phyloP scores from a whole-genome alignment of 164 flowering plant genomes.

The Kalanchoe fedtschenkoi region DNA sequence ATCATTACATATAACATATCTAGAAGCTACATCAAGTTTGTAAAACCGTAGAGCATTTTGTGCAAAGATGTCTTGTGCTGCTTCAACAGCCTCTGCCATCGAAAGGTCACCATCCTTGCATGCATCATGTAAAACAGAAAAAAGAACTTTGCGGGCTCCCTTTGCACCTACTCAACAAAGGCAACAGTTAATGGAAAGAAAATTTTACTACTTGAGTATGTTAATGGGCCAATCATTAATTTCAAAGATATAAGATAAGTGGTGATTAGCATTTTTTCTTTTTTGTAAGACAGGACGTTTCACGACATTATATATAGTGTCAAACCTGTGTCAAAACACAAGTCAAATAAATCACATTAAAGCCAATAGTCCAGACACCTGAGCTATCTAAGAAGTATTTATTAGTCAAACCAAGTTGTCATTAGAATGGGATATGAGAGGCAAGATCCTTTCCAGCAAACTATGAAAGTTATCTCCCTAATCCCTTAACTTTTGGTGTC shows the following conservation, averaged over 20 bases:
- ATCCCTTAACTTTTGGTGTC: too few species aligned
- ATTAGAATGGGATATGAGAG: too few species aligned
- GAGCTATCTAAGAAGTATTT: too few species aligned
- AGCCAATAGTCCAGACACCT: too few species aligned
- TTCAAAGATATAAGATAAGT: neutral
- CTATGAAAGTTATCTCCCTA: too few species aligned
- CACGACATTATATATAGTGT: too few species aligned
- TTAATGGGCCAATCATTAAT: neutral
- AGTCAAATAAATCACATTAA: too few species aligned
- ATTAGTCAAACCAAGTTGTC: too few species aligned
- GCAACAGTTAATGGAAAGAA: neutral
- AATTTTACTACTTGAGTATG: neutral
- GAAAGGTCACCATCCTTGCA: slow-evolving; percentile 82
- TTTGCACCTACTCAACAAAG: slow-evolving; percentile 54
- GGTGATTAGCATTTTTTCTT: neutral
- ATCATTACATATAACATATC: slow-evolving; percentile 11
- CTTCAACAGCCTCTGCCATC: slow-evolving; percentile 65
- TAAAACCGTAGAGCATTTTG: slow-evolving; percentile 59
- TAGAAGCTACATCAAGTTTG: slow-evolving; percentile 26
- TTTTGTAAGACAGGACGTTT: too few species aligned
- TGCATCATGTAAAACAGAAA: slow-evolving; percentile 68
- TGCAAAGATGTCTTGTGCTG: slow-evolving; percentile 59
- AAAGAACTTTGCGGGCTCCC: slow-evolving; percentile 67
- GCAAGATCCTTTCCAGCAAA: too few species aligned
- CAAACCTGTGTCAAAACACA: too few species aligned